Evolutionary conservation across 2,329 filamentous ascomycete genomes (phyloP).

Genomic region (Fusarium phyllophilum): DNA sequence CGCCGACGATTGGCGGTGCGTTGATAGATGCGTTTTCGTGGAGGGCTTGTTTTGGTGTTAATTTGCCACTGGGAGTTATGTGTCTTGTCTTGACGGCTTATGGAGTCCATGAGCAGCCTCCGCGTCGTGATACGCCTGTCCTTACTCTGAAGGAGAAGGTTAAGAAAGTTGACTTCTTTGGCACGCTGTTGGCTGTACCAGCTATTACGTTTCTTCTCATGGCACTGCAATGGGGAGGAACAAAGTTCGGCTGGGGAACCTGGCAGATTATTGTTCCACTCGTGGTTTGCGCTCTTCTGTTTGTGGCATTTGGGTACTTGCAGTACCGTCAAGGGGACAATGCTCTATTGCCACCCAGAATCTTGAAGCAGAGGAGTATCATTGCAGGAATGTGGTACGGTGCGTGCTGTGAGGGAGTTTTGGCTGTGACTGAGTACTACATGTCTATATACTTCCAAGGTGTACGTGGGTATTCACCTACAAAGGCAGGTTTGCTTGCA

Average conservation of each 20-base stretch:
- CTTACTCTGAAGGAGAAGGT: constrained; percentile 28
- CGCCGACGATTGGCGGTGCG: constrained; percentile 33
- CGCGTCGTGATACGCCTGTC: not conserved
- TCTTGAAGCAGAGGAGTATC: constrained; percentile 40
- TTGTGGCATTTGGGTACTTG: constrained; percentile 27
- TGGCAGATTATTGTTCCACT: constrained; percentile 37
- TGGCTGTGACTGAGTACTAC: constrained; percentile 40
- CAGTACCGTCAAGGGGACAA: constrained; percentile 32
- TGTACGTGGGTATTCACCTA: constrained; percentile 34
- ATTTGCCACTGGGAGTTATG: constrained; percentile 25
- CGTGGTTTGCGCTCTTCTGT: constrained; percentile 10
- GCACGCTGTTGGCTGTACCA: constrained; percentile 21
- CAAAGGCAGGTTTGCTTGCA: constrained; percentile 32
- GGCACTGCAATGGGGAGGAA: constrained; percentile 40
- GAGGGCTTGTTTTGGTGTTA: constrained; percentile 42
- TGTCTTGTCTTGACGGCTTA: constrained; percentile 32
- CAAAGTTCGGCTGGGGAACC: constrained; percentile 36
- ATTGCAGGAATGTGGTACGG: constrained; percentile 39
- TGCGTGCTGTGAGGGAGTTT: constrained; percentile 36
- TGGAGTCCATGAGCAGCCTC: constrained; percentile 32
- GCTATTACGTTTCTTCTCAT: constrained; percentile 37
- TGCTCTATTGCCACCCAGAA: constrained; percentile 28
- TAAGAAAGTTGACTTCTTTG: constrained; percentile 26
- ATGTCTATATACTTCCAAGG: constrained; percentile 44
- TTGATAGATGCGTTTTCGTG: constrained; percentile 36